Evolutionary conservation across 1,284 basidiomycete genomes (phyloP).

Genomic region (Porogramme epimiltina): DNA sequence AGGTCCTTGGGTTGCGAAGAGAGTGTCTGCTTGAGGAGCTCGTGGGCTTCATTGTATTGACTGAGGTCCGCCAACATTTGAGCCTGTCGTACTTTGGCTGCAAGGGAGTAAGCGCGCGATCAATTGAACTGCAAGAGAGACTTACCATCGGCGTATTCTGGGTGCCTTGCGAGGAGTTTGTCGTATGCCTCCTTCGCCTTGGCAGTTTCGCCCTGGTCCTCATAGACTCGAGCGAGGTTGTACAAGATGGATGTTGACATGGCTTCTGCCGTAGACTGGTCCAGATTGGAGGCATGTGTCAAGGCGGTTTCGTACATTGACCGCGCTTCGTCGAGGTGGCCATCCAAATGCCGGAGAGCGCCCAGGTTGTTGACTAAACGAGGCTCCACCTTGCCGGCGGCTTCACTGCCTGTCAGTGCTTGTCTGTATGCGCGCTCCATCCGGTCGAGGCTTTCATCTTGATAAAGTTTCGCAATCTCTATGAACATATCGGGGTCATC

Average conservation of each 20-base stretch:
- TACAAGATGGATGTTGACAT: conserved; percentile 84
- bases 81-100: conserved; percentile 86
- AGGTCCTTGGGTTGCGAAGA: conserved; percentile 70
- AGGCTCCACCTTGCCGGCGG: conserved; percentile 53
- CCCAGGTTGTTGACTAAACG: conserved; percentile 85
- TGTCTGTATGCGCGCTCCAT: conserved; percentile 74
- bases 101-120: not conserved
- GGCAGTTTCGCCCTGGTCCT: conserved; percentile 72
- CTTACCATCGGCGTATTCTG: conserved; percentile 92
- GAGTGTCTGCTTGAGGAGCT: conserved; percentile 85
- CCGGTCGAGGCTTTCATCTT: conserved; percentile 76
- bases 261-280: conserved; percentile 56
- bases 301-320: conserved; percentile 70
- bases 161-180: conserved; percentile 82
- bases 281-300: conserved; percentile 52
- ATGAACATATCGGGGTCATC: conserved; percentile 84
- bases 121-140: conserved; percentile 5
- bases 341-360: conserved; percentile 74
- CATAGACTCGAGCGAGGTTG: conserved; percentile 87
- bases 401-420: conserved; percentile 64
- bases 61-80: conserved; percentile 72
- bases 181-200: conserved; percentile 85
- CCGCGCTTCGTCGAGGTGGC: conserved; percentile 57
- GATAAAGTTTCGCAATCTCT: conserved; percentile 88
- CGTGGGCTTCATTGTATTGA: conserved; percentile 79